Percentiles rank a stretch among this genome's conserved stretches.
phyloP scores from a whole-genome alignment of 192 early-diverging fungal species.

The Haplosporangium gracile region DNA sequence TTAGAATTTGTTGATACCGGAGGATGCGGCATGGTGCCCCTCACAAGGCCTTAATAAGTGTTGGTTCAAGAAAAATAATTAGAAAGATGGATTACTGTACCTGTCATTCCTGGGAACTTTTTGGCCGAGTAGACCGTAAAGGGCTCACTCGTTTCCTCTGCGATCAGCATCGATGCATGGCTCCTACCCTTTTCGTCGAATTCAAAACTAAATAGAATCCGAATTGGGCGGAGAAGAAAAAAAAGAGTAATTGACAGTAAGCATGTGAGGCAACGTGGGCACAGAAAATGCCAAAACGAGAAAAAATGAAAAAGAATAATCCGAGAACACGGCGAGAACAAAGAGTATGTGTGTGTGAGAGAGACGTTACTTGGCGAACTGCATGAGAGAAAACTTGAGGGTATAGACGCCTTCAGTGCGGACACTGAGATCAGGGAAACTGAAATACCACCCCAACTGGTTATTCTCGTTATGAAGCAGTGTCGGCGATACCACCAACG shows the following conservation, averaged over 20 bases:
- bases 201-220: constrained; percentile 14
- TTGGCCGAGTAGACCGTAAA: constrained; percentile 88
- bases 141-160: constrained; percentile 70
- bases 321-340: neutral
- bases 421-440: constrained; percentile 83
- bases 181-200: constrained; percentile 58
- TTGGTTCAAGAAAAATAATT: neutral
- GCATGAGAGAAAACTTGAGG: constrained; percentile 77
- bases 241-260: neutral
- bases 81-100: constrained; percentile 47
- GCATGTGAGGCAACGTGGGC: neutral
- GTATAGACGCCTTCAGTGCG: constrained; percentile 80
- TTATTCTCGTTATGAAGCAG: constrained; percentile 66
- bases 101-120: constrained; percentile 89
- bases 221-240: constrained; percentile 9
- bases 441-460: constrained; percentile 80
- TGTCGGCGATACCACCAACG: constrained; percentile 71
- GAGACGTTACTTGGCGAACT: constrained; percentile 68
- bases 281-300: neutral
- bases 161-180: constrained; percentile 66
- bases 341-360: no score
- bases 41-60: no score
- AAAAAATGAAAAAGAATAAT: neutral
- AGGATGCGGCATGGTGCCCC: no score
- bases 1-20: neutral